Evolutionary conservation across 2,329 filamentous ascomycete species (phyloP).

Genomic region (Sphaceloma murrayae): DNA sequence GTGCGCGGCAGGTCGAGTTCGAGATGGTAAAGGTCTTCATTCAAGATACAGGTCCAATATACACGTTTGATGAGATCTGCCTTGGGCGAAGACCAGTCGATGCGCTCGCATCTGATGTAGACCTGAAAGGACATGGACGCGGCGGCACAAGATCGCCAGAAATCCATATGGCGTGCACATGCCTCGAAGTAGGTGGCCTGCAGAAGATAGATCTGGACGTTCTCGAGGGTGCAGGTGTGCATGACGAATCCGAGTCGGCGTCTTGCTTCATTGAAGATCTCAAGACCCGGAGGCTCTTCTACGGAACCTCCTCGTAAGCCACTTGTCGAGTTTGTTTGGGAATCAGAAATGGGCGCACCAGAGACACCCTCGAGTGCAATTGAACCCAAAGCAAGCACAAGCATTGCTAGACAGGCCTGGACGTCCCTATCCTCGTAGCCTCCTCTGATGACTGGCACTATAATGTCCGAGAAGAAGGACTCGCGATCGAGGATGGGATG

Average conservation of each 20-base stretch:
- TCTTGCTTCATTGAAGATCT: constrained; percentile 53
- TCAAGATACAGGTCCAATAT: constrained; percentile 50
- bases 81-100: constrained; percentile 39
- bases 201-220: constrained; percentile 49
- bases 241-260: constrained; percentile 49
- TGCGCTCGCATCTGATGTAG: constrained; percentile 41
- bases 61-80: constrained; percentile 46
- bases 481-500: constrained; percentile 52
- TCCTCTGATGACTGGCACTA: constrained; percentile 39
- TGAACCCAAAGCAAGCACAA: constrained; percentile 52
- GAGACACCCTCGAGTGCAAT: constrained; percentile 45
- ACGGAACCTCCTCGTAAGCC: constrained; percentile 45
- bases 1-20: constrained; percentile 51
- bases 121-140: constrained; percentile 51
- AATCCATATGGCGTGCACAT: constrained; percentile 45
- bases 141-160: constrained; percentile 48
- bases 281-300: constrained; percentile 46
- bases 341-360: constrained; percentile 39
- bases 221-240: constrained; percentile 48
- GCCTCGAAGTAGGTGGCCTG: constrained; percentile 47
- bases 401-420: constrained; percentile 44
- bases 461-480: constrained; percentile 41
- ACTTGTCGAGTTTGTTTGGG: constrained; percentile 39
- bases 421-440: constrained; percentile 43
- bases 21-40: constrained; percentile 46